Conservation (phyloP, 352 stramenopile species). For the Elongisporangium senticosum region DNA sequence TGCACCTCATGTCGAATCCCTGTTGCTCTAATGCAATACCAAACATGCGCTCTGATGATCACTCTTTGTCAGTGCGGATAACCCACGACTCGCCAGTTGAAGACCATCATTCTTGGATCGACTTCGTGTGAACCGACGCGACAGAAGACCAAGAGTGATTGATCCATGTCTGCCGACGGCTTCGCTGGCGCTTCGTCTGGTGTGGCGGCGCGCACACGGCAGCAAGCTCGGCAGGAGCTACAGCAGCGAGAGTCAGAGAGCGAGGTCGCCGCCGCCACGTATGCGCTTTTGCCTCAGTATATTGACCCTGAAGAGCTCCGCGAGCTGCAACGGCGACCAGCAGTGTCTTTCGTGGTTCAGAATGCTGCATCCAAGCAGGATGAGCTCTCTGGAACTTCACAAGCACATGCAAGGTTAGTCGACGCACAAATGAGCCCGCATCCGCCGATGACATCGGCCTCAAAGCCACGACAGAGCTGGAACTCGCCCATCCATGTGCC, state of each 20-base stretch:
- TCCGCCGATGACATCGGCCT: neutral
- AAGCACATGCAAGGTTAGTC: constrained; percentile 3
- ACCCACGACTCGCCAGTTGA: neutral
- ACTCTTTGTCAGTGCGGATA: neutral
- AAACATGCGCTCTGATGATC: no score
- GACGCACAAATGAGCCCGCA: constrained; percentile 4
- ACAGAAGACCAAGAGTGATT: neutral
- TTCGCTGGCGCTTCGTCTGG: neutral
- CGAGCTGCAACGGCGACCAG: constrained; percentile 26
- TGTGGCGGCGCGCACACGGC: constrained; percentile 4
- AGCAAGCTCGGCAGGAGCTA: constrained; percentile 9
- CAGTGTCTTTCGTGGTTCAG: constrained; percentile 36
- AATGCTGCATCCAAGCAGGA: constrained; percentile 18
- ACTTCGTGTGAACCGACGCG: neutral
- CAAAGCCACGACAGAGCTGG: constrained; percentile 36
- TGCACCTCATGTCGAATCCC: no score
- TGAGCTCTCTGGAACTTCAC: constrained; percentile 3
- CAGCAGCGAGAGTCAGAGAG: neutral
- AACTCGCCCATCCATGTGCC: constrained; percentile 54
- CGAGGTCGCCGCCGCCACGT: constrained; percentile 6
- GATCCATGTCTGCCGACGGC: neutral
- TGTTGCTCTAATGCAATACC: no score
- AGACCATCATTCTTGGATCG: constrained; percentile 3
- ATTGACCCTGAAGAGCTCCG: constrained; percentile 21
- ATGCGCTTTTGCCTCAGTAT: constrained; percentile 27